Conservation (phyloP, 129 eudicot genomes). For the Pseudognaphalium luteoalbum region DNA sequence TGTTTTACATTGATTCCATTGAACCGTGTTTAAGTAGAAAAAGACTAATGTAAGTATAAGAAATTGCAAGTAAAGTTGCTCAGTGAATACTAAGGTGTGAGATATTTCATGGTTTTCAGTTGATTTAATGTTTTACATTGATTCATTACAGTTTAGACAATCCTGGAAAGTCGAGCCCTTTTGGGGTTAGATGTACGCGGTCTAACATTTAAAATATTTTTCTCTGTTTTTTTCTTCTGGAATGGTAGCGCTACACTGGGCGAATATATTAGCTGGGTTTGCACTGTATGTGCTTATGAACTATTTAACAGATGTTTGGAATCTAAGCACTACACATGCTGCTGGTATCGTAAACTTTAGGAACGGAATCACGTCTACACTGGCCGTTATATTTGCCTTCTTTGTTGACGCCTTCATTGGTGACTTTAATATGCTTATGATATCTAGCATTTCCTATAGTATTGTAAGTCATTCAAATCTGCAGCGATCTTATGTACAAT, state of each 20-base stretch:
- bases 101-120: too few relatives aligned
- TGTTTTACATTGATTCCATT: too few relatives aligned
- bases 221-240: background rate
- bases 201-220: too few relatives aligned
- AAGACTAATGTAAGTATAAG: too few relatives aligned
- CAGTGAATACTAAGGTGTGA: too few relatives aligned
- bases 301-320: slow-evolving; percentile 66
- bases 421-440: slow-evolving; percentile 44
- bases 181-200: too few relatives aligned
- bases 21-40: too few relatives aligned
- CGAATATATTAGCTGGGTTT: slow-evolving; percentile 46
- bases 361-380: slow-evolving; percentile 32
- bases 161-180: too few relatives aligned
- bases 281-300: slow-evolving; percentile 52
- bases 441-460: slow-evolving; percentile 55
- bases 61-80: too few relatives aligned
- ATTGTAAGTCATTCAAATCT: slow-evolving; percentile 31
- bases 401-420: slow-evolving; percentile 43
- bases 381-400: slow-evolving; percentile 39
- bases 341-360: slow-evolving; percentile 61
- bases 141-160: too few relatives aligned
- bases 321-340: slow-evolving; percentile 54
- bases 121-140: too few relatives aligned
- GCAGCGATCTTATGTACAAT: background rate
- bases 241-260: slow-evolving; percentile 46